Evolutionary conservation across 1,284 basidiomycete genomes (phyloP).

Genomic region (Pseudozyma sp.): DNA sequence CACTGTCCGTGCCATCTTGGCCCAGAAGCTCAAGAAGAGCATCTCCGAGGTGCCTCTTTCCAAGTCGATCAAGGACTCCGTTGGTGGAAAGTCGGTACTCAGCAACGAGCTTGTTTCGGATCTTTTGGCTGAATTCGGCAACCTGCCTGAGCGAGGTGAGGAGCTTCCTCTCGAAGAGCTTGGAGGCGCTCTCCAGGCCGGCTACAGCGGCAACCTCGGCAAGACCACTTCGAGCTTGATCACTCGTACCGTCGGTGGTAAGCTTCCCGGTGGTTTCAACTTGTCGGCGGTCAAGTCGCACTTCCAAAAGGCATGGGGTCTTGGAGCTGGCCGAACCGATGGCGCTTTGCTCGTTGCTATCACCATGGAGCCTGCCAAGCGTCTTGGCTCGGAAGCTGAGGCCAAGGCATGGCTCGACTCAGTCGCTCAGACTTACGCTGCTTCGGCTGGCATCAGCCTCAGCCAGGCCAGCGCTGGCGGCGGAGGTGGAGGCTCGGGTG

Average conservation of each 20-base stretch:
- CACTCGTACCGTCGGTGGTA: constrained; percentile 90
- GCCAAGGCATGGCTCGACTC: constrained; percentile 93
- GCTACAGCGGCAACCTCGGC: constrained; percentile 87
- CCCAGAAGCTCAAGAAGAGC: constrained; percentile 97
- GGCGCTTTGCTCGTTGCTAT: constrained; percentile 90
- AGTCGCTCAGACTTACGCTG: constrained; percentile 85
- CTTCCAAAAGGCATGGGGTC: constrained; percentile 75
- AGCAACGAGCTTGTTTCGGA: constrained; percentile 95
- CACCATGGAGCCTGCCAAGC: constrained; percentile 92
- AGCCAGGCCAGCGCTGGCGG: constrained; percentile 71
- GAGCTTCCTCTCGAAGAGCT: constrained; percentile 91
- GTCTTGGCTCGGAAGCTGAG: constrained; percentile 88
- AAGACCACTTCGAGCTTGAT: constrained; percentile 94
- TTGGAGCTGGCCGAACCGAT: constrained; percentile 88
- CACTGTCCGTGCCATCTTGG: constrained; percentile 87
- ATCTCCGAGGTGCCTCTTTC: constrained; percentile 87
- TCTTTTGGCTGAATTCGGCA: constrained; percentile 75
- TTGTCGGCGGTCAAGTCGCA: constrained; percentile 85
- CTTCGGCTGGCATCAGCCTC: constrained; percentile 87
- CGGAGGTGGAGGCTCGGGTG: constrained; percentile 73
- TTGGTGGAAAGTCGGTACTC: constrained; percentile 96
- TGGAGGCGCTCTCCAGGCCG: constrained; percentile 83
- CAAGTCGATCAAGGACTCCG: constrained; percentile 97
- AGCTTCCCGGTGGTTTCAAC: constrained; percentile 99
- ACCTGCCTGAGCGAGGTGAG: constrained; percentile 90